Conservation (phyloP, 768 basidiomycete genomes). For the Chlorophyllum brunneum region DNA sequence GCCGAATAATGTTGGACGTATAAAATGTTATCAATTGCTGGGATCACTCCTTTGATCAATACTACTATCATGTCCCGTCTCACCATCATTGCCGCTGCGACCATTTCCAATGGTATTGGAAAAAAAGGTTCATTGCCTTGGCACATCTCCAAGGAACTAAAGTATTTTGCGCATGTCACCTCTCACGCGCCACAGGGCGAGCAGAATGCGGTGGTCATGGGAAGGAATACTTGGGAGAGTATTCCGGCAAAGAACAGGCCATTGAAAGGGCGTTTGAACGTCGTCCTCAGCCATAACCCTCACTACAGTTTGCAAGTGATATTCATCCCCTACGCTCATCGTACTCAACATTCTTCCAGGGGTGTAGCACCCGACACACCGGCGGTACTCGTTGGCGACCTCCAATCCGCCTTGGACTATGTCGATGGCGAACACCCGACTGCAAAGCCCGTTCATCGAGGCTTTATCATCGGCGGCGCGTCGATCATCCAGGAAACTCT, state of each 20-base stretch:
- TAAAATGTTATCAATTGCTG: neutral
- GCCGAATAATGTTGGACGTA: no score
- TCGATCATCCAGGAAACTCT: slow-evolving; percentile 75
- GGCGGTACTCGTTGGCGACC: slow-evolving; percentile 34
- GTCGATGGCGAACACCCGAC: slow-evolving; percentile 20
- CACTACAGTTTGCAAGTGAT: slow-evolving; percentile 58
- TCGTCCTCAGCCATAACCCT: slow-evolving; percentile 66
- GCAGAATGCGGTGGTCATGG: slow-evolving; percentile 87
- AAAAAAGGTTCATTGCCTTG: slow-evolving; percentile 75
- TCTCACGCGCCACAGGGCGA: slow-evolving; percentile 49
- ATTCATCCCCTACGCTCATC: neutral
- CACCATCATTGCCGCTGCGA: slow-evolving; percentile 94
- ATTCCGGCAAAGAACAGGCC: slow-evolving; percentile 86
- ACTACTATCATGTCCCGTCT: slow-evolving; percentile 52
- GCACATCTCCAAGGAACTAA: slow-evolving; percentile 85
- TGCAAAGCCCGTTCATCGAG: slow-evolving; percentile 39
- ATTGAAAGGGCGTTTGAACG: slow-evolving; percentile 67
- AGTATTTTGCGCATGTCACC: slow-evolving; percentile 86
- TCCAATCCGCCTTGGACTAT: slow-evolving; percentile 37
- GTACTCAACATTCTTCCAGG: neutral
- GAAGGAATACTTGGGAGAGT: slow-evolving; percentile 96
- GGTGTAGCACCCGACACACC: slow-evolving; percentile 20
- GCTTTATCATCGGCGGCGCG: slow-evolving; percentile 92
- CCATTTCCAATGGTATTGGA: slow-evolving; percentile 85
- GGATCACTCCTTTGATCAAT: slow-evolving; percentile 7